Evolutionary conservation across 495 filamentous ascomycete genomes (phyloP).

Genomic region (Oleoguttula mirabilis): DNA sequence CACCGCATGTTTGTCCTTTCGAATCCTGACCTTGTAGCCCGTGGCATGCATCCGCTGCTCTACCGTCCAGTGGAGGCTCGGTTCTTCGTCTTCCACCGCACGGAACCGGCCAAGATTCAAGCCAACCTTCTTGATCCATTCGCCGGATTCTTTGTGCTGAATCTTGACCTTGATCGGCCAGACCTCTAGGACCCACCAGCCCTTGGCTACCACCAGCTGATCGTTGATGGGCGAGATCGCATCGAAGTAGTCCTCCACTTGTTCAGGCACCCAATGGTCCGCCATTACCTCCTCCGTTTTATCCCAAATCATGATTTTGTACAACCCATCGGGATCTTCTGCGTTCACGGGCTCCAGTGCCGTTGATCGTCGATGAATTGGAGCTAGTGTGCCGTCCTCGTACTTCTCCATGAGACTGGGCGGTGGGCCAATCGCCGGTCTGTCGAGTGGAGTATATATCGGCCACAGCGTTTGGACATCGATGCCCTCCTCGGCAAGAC

Average conservation of each 20-base stretch:
- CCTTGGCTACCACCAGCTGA: slow-evolving; percentile 21
- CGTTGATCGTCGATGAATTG: slow-evolving; percentile 7
- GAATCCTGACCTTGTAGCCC: no score
- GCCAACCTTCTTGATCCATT: slow-evolving; percentile 26
- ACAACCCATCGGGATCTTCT: slow-evolving; percentile 1
- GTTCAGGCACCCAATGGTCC: slow-evolving; percentile 23
- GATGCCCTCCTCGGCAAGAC: no score
- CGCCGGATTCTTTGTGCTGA: slow-evolving; percentile 12
- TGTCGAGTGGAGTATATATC: no score
- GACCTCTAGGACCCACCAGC: slow-evolving; percentile 34
- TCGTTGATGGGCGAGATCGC: slow-evolving; percentile 26
- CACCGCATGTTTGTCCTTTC: no score
- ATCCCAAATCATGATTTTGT: slow-evolving; percentile 1
- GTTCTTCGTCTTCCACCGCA: slow-evolving; percentile 22
- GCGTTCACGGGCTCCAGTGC: slow-evolving; percentile 5
- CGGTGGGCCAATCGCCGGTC: no score
- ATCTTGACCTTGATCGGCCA: slow-evolving; percentile 30
- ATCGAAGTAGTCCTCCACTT: slow-evolving; percentile 31
- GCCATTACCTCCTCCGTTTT: slow-evolving; percentile 1
- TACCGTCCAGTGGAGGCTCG: slow-evolving; percentile 33
- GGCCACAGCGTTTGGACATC: no score
- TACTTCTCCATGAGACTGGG: no score
- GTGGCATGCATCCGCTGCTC: no score
- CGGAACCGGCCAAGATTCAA: slow-evolving; percentile 28
- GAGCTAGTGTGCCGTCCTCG: no score